A percentile compares a stretch with the other conserved stretches of the same genome.
Conservation (phyloP, 2,329 filamentous ascomycete genomes). For the Botryotinia calthae region DNA sequence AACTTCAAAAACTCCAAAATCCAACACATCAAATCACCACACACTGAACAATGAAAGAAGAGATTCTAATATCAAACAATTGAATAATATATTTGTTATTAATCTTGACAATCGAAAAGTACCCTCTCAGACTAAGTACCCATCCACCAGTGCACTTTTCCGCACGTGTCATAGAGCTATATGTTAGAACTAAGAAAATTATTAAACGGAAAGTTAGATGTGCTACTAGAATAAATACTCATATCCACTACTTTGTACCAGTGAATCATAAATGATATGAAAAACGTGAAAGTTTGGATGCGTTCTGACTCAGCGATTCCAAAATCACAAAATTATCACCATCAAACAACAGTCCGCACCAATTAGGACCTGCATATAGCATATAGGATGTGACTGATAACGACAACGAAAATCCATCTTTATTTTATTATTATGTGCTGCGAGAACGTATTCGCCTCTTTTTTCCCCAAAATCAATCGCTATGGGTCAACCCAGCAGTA, state of each 20-base stretch:
- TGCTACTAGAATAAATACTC: background rate
- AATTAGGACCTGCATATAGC: background rate
- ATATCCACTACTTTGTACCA: too few relatives aligned
- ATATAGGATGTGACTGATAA: background rate
- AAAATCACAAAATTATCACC: background rate
- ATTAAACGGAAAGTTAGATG: background rate
- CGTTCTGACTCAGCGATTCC: background rate
- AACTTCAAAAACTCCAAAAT: background rate
- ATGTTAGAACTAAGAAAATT: background rate
- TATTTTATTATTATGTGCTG: conserved; percentile 1
- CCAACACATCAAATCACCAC: background rate
- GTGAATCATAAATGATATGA: background rate
- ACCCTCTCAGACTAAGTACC: too few relatives aligned
- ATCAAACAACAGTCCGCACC: background rate
- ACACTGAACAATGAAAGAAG: background rate
- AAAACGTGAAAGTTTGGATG: background rate
- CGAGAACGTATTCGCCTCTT: background rate
- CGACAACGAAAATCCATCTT: background rate
- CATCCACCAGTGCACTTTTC: too few relatives aligned
- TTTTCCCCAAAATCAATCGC: background rate
- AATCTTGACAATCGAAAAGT: background rate
- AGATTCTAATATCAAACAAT: background rate
- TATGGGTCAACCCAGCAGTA: background rate
- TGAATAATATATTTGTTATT: background rate
- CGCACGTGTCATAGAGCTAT: background rate